These are phyloP conservation scores for Omphalotus guepiniiformis DNA, from an alignment of 768 basidiomycete species.

Conservation along the genomic window DNA sequence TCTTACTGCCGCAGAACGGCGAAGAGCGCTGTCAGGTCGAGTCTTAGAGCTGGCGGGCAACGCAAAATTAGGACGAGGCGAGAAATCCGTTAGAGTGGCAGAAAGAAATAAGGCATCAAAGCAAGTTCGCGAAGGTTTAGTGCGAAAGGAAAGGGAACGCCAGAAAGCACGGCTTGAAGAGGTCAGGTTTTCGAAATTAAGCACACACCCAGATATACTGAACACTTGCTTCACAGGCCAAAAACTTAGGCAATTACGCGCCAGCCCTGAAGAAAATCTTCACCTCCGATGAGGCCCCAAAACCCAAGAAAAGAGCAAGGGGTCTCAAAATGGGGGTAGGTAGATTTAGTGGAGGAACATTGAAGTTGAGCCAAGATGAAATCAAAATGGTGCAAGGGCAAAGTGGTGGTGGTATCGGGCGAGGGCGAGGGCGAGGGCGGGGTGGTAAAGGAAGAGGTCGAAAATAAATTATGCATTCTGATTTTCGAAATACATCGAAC, in stretches of 20 bases:
- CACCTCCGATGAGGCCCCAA: constrained; percentile 29
- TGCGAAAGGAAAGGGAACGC: constrained; percentile 55
- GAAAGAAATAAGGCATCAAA: constrained; percentile 73
- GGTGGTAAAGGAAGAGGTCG: constrained; percentile 20
- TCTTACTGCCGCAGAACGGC: constrained; percentile 60
- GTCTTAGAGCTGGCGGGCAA: constrained; percentile 67
- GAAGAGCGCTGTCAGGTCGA: constrained; percentile 74
- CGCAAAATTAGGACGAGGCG: constrained; percentile 73
- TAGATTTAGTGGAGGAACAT: constrained; percentile 63
- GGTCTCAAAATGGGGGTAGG: constrained; percentile 81
- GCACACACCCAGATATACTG: background rate
- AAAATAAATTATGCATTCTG: background rate
- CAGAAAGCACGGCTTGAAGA: constrained; percentile 58
- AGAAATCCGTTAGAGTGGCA: constrained; percentile 50
- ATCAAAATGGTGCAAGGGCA: constrained; percentile 32
- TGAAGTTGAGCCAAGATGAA: constrained; percentile 62
- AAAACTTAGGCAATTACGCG: constrained; percentile 82
- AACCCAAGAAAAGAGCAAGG: constrained; percentile 46
- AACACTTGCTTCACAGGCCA: constrained; percentile 49
- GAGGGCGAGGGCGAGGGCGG: constrained; percentile 22
- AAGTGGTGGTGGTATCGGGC: constrained; percentile 20
- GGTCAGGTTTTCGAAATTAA: constrained; percentile 36
- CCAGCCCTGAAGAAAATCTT: constrained; percentile 70
- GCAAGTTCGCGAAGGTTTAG: constrained; percentile 65
- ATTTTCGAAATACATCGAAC: background rate